A percentile compares a stretch with the other conserved stretches of the same genome.
Conservation (phyloP, 164 flowering plant genomes). For the Piper longum region DNA sequence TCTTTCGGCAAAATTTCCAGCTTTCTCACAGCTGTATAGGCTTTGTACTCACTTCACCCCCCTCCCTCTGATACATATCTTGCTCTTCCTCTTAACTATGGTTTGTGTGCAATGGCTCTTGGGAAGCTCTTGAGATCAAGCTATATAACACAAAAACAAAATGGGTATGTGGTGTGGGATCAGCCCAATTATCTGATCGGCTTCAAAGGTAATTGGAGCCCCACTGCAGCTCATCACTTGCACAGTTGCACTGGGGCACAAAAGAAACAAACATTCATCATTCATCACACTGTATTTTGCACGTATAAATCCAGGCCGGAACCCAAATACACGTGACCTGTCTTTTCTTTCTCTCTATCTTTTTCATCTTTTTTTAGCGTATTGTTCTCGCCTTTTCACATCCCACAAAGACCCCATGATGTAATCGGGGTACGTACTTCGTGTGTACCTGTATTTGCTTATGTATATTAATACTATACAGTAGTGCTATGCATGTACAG, state of each 20-base stretch:
- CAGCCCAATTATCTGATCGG: no score
- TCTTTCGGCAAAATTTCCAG: conserved; percentile 24
- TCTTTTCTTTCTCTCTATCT: conserved; percentile 3
- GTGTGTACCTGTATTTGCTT: no score
- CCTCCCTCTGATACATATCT: conserved; percentile 6
- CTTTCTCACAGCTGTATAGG: conserved; percentile 17
- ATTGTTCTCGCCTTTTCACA: no score
- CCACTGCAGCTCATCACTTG: conserved; percentile 29
- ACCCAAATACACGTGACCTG: conserved; percentile 25
- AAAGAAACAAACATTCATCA: conserved; percentile 32
- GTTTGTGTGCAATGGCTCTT: conserved; percentile 11
- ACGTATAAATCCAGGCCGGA: conserved; percentile 31
- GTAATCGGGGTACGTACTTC: no score
- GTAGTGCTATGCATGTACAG: no score
- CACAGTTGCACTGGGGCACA: conserved; percentile 4
- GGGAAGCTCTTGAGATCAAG: conserved; percentile 4
- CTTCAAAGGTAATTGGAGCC: no score
- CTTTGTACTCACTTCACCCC: conserved; percentile 10
- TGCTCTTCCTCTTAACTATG: conserved; percentile 9
- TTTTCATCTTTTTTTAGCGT: background rate
- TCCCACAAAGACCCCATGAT: no score
- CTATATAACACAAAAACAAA: conserved; percentile 5
- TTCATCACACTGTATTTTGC: conserved; percentile 35
- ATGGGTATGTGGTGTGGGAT: conserved; percentile 3
- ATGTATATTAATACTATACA: no score